A percentile compares a stretch with the other conserved stretches of the same genome.
Conservation (phyloP, 2,329 filamentous ascomycete genomes). For the Nemania sp. region DNA sequence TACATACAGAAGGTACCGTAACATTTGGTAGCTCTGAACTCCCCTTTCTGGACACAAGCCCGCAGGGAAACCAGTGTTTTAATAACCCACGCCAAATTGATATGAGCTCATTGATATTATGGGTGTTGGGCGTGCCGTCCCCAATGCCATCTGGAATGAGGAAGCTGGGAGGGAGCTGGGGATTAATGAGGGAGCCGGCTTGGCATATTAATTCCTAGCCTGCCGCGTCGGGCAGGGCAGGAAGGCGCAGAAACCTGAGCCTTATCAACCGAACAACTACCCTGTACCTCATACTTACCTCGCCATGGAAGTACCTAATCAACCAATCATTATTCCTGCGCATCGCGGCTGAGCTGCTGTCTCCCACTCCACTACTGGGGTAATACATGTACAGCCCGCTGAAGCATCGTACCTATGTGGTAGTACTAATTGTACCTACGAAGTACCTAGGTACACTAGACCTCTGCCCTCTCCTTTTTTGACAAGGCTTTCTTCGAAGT, state of each 20-base stretch:
- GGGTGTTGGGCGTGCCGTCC: neutral
- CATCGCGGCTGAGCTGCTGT: constrained; percentile 29
- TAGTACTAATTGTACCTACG: too few species aligned
- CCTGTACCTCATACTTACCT: too few species aligned
- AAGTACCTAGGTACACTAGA: neutral
- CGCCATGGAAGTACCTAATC: neutral
- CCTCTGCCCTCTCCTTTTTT: neutral
- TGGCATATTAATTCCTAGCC: neutral
- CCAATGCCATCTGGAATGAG: neutral
- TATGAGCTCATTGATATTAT: too few species aligned
- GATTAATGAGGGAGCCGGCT: neutral
- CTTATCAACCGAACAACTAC: too few species aligned
- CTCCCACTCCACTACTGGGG: neutral
- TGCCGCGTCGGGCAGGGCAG: neutral
- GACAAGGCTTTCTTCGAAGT: constrained; percentile 18
- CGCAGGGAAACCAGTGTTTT: too few species aligned
- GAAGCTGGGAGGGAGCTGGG: neutral
- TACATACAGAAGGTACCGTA: too few species aligned
- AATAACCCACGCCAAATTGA: too few species aligned
- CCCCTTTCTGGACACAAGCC: too few species aligned
- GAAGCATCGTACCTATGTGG: too few species aligned
- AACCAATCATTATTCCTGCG: neutral
- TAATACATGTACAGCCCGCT: neutral
- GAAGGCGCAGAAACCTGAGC: too few species aligned
- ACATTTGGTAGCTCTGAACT: too few species aligned